A percentile compares a stretch with the other conserved stretches of the same genome.
These are phyloP conservation scores for Coemansia sp. DNA, from an alignment of 192 early-diverging fungal genomes.

Conservation along the genomic window DNA sequence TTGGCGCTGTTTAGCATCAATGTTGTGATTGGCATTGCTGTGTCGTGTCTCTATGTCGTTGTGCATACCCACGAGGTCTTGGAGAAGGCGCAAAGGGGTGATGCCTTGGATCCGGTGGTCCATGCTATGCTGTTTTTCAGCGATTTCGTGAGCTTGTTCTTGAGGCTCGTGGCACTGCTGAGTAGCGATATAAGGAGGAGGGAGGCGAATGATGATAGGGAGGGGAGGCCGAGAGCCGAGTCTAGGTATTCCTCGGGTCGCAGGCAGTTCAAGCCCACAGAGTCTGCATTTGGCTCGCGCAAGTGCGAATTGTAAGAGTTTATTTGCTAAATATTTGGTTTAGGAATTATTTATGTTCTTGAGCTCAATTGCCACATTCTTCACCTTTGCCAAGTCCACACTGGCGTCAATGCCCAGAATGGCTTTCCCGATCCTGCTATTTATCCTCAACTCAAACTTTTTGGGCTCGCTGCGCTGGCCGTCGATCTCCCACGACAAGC, in stretches of 20 bases:
- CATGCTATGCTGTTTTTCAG: slow-evolving; percentile 31
- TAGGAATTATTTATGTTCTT: not conserved
- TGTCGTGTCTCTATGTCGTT: slow-evolving; percentile 24
- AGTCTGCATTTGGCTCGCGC: not conserved
- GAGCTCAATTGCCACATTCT: not conserved
- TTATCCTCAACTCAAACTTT: not conserved
- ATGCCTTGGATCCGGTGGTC: slow-evolving; percentile 18
- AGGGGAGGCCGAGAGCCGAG: not conserved
- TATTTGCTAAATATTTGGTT: too few species aligned
- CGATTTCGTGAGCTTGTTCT: slow-evolving; percentile 26
- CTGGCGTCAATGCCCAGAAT: not conserved
- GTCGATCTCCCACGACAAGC: not conserved
- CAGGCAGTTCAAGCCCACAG: not conserved
- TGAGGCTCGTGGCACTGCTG: slow-evolving; percentile 12
- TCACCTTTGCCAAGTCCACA: not conserved
- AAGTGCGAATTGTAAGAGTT: not conserved
- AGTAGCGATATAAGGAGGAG: slow-evolving; percentile 8
- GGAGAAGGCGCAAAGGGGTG: slow-evolving; percentile 13
- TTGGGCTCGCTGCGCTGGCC: not conserved
- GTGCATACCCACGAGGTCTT: slow-evolving; percentile 34
- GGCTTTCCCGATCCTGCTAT: not conserved
- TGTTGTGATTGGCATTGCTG: slow-evolving; percentile 13
- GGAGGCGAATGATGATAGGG: slow-evolving; percentile 7
- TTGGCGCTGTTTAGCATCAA: slow-evolving; percentile 2
- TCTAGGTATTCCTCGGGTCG: not conserved